Conservation (phyloP, 257 asterid species). For the Voacanga thouarsii region DNA sequence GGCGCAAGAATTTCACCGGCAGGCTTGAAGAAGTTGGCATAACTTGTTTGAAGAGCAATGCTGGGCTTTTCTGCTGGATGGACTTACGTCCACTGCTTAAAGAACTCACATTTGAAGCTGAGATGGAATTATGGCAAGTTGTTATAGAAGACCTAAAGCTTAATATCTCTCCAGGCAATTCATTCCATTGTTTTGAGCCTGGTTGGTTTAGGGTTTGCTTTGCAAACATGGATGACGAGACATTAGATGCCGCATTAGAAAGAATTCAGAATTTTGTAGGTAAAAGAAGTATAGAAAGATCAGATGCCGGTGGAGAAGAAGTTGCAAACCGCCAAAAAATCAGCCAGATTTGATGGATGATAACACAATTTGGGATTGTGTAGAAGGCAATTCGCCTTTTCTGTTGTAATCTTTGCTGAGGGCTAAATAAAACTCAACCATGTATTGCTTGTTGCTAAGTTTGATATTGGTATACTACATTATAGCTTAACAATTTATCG, state of each 20-base stretch:
- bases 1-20: conserved; percentile 33
- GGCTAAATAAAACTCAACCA: too few relatives aligned
- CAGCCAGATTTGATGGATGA: too few relatives aligned
- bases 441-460: too few relatives aligned
- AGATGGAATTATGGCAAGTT: conserved; percentile 53
- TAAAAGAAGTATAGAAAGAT: neutral
- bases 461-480: too few relatives aligned
- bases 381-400: too few relatives aligned
- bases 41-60: conserved; percentile 59
- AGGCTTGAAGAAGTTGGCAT: conserved; percentile 51
- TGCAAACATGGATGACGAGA: conserved; percentile 71
- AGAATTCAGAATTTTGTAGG: conserved; percentile 50
- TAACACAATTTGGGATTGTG: too few relatives aligned
- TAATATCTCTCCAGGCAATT: conserved; percentile 72
- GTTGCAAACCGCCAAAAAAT: conserved; percentile 31
- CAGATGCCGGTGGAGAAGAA: neutral
- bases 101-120: conserved; percentile 50
- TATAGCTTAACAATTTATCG: too few relatives aligned
- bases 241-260: conserved; percentile 42
- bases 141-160: conserved; percentile 57
- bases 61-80: conserved; percentile 85
- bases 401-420: too few relatives aligned
- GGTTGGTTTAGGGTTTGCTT: conserved; percentile 91
- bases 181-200: conserved; percentile 69
- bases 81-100: conserved; percentile 49